Base-by-base conservation (phyloP, 805 yeast genomes). In the Candida saitoana region DNA sequence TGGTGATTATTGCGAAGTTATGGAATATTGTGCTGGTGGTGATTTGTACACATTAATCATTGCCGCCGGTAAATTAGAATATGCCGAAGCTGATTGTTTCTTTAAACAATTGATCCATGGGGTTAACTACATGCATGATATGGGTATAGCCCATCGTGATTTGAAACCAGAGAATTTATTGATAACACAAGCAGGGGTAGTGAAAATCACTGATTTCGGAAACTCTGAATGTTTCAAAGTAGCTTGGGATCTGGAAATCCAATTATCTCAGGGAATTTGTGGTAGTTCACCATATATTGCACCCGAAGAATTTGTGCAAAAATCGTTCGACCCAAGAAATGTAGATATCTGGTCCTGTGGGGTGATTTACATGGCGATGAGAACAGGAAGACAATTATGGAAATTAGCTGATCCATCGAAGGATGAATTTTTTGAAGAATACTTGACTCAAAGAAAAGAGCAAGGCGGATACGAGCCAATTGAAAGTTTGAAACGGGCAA, bases 371-470 rank as follows among this genome's bases (percentile, higher is more conserved):
- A 83, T 88, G 87, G 95, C 95, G 5, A 84, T 88, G 91, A 71
- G 97, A 53, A 87, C 96, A 0, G 99, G 98, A 3, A 72, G 96
- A 40, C 96, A 91, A 55, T 64, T 93, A 40, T 91, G 98, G 98
- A 80, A 85, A 52, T 67, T 80, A 44, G 96, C 98, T 2, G 77
- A 79, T 44, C 62, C 71, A 6, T 74, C 70, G 22, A 87, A 81
- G 34, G 98, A 91, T 57, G 95, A 83, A 52, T 87, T 87, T 56
- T 91, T 80, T 60, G 67, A 73, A 32, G 81, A 77, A 52, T 91
- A 91, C 58, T 64, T 90, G 45, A 73, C 73, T 38, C 89, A 87
- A 44, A 73, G 98, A 45, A 87, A 84, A 58, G 86, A 84, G 48
- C 82, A 84, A 17, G 76, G 81, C 17, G 97, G 97, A 1, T 93